phyloP scores from a whole-genome alignment of 164 flowering plant species.

The Saururus chinensis region DNA sequence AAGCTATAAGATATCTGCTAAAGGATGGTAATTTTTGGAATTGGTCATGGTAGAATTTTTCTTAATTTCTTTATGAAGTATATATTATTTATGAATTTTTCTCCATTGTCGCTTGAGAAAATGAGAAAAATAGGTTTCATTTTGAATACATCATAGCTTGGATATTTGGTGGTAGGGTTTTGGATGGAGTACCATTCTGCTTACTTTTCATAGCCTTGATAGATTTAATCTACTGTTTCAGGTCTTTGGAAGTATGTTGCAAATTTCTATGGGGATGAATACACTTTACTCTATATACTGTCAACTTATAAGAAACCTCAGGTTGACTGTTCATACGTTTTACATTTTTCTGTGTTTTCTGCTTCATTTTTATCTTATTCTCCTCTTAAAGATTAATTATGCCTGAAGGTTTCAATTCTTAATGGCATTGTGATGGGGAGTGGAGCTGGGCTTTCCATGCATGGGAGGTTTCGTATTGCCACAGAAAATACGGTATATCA shows the following conservation, averaged over 20 bases:
- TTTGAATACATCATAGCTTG: no score
- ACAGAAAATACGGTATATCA: constrained; percentile 80
- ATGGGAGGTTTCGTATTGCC: constrained; percentile 86
- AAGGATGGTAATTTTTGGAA: constrained; percentile 24
- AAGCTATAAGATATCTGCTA: constrained; percentile 3
- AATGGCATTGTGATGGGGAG: constrained; percentile 97
- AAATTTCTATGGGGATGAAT: constrained; percentile 14
- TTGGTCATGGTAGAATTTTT: background rate
- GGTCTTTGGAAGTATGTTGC: constrained; percentile 29
- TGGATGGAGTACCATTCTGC: background rate
- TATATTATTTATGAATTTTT: background rate
- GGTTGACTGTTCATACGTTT: constrained; percentile 6
- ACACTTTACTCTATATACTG: constrained; percentile 24
- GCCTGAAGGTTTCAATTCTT: constrained; percentile 76
- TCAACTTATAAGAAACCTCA: constrained; percentile 35
- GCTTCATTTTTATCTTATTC: background rate
- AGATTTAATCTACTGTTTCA: background rate
- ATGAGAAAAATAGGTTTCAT: no score
- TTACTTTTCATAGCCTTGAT: background rate
- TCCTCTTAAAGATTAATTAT: background rate
- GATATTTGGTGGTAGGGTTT: no score
- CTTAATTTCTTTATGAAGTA: no score
- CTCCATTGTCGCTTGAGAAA: background rate
- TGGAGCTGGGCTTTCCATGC: constrained; percentile 82
- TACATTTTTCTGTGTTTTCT: background rate